Base-by-base conservation (phyloP, 108 stramenopile species). In the Craspedostauros australis region DNA sequence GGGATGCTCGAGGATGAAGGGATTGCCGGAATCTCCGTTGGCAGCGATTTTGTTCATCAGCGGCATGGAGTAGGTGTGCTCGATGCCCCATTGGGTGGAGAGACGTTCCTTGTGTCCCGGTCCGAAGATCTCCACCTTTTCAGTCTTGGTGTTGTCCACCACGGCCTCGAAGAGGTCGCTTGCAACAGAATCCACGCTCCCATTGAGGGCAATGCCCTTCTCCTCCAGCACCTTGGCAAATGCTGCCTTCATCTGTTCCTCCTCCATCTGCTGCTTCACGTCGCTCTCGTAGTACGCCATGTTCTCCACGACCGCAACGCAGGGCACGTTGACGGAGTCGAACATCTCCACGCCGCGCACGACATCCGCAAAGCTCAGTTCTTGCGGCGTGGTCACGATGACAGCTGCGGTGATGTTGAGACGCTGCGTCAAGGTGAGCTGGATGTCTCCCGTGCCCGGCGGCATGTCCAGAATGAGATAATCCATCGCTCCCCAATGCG, bases 401-500 rank as follows among this genome's bases (percentile, higher is more conserved):
- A 99, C 96, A 21, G 96, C 95, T 11, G 93, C 96, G 4, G 81
- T 91, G 20, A 99, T 78, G 38, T 90, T 74, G 38, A 96, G 65
- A 52, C 77, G 57, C 68, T 98, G 97, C 28, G 91, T 89, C 48
- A 99, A 56, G 9, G 95, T 96, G 46, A 99, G 66, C 57, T 93
- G 94, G 50, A 99, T 95, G 55, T 99, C 98, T 20, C 98, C 98
- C 18, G 97, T 98, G 2, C 98, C 98, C 16, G 91, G 98, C 1
- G 98, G 98, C 96, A 99, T 94, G 71, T 99, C 98, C 15, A 99
- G 44, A 54, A 99, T 81, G 18, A 99, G 72, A 48, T 94, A 87
- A 76, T 99, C 98, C 31, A 99, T 72, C 18, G 86, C 62, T 21
- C 98, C 97, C 98, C 98, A 99, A 50, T 92, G 75, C 4, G 96